Evolutionary conservation across 2,329 filamentous ascomycete genomes (phyloP).

Genomic region (Zymoseptoria ardabiliae): DNA sequence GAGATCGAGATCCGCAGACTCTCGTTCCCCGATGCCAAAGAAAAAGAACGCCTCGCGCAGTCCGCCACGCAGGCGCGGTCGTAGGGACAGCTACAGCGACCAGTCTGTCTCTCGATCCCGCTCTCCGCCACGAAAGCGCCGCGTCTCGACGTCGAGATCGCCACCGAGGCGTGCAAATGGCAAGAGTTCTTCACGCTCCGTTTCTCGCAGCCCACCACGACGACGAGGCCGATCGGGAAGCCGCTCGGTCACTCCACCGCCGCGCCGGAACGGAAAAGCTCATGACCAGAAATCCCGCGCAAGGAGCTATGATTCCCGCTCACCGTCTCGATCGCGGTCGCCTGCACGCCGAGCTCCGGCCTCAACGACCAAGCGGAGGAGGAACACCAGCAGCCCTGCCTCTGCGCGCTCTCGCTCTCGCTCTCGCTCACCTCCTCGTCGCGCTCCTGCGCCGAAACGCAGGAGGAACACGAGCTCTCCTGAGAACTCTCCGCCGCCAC

Average conservation of each 20-base stretch:
- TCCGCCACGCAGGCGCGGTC: slow-evolving; percentile 15
- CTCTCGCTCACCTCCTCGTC: slow-evolving; percentile 16
- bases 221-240: slow-evolving; percentile 19
- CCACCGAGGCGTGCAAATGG: slow-evolving; percentile 21
- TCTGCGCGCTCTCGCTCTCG: slow-evolving; percentile 21
- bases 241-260: slow-evolving; percentile 19
- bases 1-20: slow-evolving; percentile 19
- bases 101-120: slow-evolving; percentile 14
- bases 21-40: slow-evolving; percentile 20
- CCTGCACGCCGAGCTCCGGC: slow-evolving; percentile 9
- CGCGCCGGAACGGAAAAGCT: slow-evolving; percentile 10
- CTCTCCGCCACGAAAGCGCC: slow-evolving; percentile 6
- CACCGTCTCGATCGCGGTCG: slow-evolving; percentile 10
- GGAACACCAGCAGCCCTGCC: slow-evolving; percentile 26
- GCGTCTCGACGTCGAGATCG: slow-evolving; percentile 22
- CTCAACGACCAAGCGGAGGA: slow-evolving; percentile 17
- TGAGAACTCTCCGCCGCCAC: neutral
- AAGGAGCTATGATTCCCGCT: slow-evolving; percentile 21
- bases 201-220: slow-evolving; percentile 25
- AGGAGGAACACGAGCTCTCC: neutral
- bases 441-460: neutral
- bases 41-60: slow-evolving; percentile 14
- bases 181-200: slow-evolving; percentile 13
- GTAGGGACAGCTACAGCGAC: slow-evolving; percentile 18
- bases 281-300: slow-evolving; percentile 16